Evolutionary conservation across 164 flowering plant species (phyloP), one percentile per base, ranked within the genome.

Genomic region (Annona squamosa): DNA sequence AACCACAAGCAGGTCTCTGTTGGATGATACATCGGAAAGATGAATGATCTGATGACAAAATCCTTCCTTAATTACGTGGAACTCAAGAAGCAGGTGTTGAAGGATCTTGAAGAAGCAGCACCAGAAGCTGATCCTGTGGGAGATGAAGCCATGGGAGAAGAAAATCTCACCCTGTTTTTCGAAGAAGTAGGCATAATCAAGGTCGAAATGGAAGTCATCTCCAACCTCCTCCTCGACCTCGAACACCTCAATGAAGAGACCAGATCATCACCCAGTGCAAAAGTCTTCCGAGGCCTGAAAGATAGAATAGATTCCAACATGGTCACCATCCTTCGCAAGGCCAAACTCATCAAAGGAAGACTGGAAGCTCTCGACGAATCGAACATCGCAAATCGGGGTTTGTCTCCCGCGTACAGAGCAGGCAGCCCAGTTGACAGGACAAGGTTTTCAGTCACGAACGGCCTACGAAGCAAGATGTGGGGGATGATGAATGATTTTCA

Each of bases 31-130:
- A 52, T 17, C 18, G 65, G 77, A 70, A 84, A 84, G 80, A 93
- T 91, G 98, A 93, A 93, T 78, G 94, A 93, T 81, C 84, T 93
- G 1, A 93, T 91, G 98, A 91, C 97, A 10, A 88, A 79, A 69
- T 93, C 98, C 74, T 91, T 93, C 74, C 74, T 87, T 74, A 88
- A 81, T 83, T 93, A 91, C 71, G 93, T 86, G 59, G 98, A 93
- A 64, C 68, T 93, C 83, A 91, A 91, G 91, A 93, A 90, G 75
- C 91, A 89, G 72, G 91, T 90, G 41, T 62, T 78, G 77, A 80
- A 80, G 76, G 95, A 91, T 72, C 73, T 84, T 46, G 84, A 87
- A 85, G 84, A 87, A 85, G 69, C 83, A 3, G 89, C 79, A 42
- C 77, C 57, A 1, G 91, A 91, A 67, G 42, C 80, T 2, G 92